These are phyloP conservation scores for Physaria fendleri DNA, from an alignment of 345 rosid species.

Conservation along the genomic window DNA sequence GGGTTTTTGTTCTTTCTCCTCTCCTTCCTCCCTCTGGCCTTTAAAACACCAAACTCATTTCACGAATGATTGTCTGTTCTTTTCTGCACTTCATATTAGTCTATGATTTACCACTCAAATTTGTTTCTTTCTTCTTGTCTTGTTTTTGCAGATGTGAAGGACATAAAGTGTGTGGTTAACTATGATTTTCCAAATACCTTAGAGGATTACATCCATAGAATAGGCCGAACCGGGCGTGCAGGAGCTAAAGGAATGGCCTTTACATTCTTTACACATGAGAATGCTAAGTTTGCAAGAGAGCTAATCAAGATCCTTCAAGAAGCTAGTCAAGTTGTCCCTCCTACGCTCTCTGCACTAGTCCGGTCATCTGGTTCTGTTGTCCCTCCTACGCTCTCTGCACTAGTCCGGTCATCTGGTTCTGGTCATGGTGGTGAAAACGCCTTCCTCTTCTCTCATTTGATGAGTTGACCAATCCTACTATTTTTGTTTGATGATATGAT, in stretches of 20 bases:
- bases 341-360: constrained; percentile 53
- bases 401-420: constrained; percentile 48
- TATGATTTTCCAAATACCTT: constrained; percentile 90
- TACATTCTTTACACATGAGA: constrained; percentile 77
- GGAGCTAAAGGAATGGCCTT: constrained; percentile 93
- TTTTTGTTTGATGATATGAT: background rate
- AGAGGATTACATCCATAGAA: constrained; percentile 95
- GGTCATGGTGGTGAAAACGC: constrained; percentile 47
- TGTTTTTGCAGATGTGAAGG: constrained; percentile 88
- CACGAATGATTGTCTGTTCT: background rate
- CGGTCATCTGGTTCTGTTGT: constrained; percentile 43
- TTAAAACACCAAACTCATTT: background rate
- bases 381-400: constrained; percentile 53
- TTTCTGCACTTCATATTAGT: constrained; percentile 6
- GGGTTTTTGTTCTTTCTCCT: constrained; percentile 17
- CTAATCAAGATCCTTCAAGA: constrained; percentile 85
- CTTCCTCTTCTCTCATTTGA: background rate
- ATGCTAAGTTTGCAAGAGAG: constrained; percentile 77
- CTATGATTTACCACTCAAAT: background rate
- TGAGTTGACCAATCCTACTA: background rate
- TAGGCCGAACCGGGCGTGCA: constrained; percentile 97
- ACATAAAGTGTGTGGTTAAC: constrained; percentile 95
- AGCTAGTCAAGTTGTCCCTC: constrained; percentile 77
- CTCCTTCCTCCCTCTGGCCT: constrained; percentile 14
- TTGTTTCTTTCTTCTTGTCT: constrained; percentile 16